Evolutionary conservation across 768 basidiomycete genomes (phyloP), one percentile per base, ranked within the genome.

Genomic region (Phylloporus scabripes): DNA sequence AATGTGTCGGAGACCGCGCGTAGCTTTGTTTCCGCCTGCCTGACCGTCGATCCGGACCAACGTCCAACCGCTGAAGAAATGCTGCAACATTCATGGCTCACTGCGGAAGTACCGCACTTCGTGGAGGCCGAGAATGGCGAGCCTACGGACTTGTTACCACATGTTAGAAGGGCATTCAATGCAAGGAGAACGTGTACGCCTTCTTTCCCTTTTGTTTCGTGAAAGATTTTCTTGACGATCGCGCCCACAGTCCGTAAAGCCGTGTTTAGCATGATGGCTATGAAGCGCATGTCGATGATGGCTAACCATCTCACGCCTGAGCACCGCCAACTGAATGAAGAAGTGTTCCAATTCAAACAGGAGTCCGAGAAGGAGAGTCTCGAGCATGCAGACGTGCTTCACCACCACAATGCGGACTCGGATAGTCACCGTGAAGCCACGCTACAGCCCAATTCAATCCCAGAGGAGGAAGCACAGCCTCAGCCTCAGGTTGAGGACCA

Each of bases 111-210:
- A 49, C 83, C 84, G 18, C 82, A 90, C 72, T 88, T 80, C 66
- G 87, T 89, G 14, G 69, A 72, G 48, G 77, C 74, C 51, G 69
- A 40, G 41, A 56, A 75, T 31, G 87, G 85, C 40, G 73, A 72
- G 38, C 82, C 83, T 23, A 79, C 78, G 20, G 83, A 96, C 71
- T 74, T 98, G 60, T 70, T 97, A 58, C 94, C 95, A 24, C 80
- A 87, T 39, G 86, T 98, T 68, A 89, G 84, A 76, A 88, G 81
- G 69, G 85, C 82, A 26, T 93, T 96, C 72, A 82, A 96, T 63
- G 92, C 91, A 28, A 88, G 80, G 72, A 80, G 79, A 69, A 81
- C 89, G 15, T 95, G 90, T 91, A 61, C 46, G 87, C 76, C 15
- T 37, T 36, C 12, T 54, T 45, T 36, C 21, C 21, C 40, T 33